Base-by-base conservation (phyloP, 2,329 filamentous ascomycete species). In the Sarocladium kiliense region DNA sequence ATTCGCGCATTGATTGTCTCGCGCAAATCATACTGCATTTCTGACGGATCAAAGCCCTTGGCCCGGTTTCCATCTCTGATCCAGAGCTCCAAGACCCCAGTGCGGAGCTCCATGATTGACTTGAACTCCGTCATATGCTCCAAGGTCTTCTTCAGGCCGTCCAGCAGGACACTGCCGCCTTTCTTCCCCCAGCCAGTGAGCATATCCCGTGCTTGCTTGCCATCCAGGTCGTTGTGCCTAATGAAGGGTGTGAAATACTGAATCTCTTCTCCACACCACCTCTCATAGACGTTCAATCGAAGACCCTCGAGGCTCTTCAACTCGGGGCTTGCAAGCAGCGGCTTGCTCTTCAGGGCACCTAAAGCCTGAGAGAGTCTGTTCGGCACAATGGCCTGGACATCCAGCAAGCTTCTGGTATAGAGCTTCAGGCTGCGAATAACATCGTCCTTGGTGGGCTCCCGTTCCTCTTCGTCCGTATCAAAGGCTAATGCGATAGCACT, bases 221-320 rank as follows among this genome's bases (percentile, higher is more conserved):
- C 82, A 23, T 85, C 80, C 3, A 89, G 69, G 60, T 94, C 88
- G 60, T 92, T 89, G 62, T 95, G 86, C 27, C 89, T 85, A 34
- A 95, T 88, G 73, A 91, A 96, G 0, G 92, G 92, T 1, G 86
- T 93, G 66, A 95, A 97, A 60, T 87, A 88, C 47, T 82, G 83
- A 41, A 96, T 88, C 58, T 95, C 90, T 7, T 91, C 85, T 18
- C 88, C 81, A 59, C 94, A 88, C 88, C 91, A 96, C 19, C 80
- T 79, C 59, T 86, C 84, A 63, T 90, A 85, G 10, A 94, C 73
- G 64, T 96, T 91, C 25, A 97, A 73, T 34, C 88, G 82, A 12
- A 96, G 73, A 16, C 86, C 87, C 60, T 89, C 83, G 1, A 94
- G 69, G 1, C 74, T 71, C 54, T 80, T 78, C 18, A 97, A 74